Evolutionary conservation across 306 rosid species (phyloP), one percentile per base, ranked within the genome.

Genomic region (Herpetospermum pedunculosum): DNA sequence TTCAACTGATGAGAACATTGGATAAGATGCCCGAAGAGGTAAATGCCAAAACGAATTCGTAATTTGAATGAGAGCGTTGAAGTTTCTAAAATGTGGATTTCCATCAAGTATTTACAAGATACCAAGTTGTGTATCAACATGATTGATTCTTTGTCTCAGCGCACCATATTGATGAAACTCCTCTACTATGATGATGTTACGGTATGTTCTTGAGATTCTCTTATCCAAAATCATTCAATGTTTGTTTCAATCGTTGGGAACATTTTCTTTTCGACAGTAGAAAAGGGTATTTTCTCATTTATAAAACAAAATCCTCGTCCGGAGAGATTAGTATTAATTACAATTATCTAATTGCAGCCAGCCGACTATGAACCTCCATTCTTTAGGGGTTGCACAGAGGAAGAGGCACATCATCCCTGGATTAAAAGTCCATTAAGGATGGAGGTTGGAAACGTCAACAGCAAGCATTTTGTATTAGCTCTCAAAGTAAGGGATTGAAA

Each of bases 21-120:
- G 98, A 94, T 84, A 91, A 73, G 79, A 94, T 91, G 97, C 99
- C 99, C 29, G 95, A 91, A 70, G 99, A 91, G 87, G 97, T 94
- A 83, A 83, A 43, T 71, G 62, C 73, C 55, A 16, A 35, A 62
- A 76, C 76, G 43, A 58, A 8, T 37, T 63, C 76, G 69, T 44
- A 52, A 60, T 25, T 29, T 74, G 19, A n/a, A 21, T 73, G 76
- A 73, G 62, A 53, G 14, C 54, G 16, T 47, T 28, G 68, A n/a
- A 57, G 76, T 70, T 63, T n/a, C 14, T 23, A 29, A 25, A 48
- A 35, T 48, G 43, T 76, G 40, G 18, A 44, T 38, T 72, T 76
- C 60, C 54, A 48, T 25, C n/a, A 28, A 53, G 48, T 21, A 73
- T 35, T 35, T 73, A 35, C 25, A 26, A 73, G 53, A 50, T 21